A percentile compares a stretch with the other conserved stretches of the same genome.
These are phyloP conservation scores for Fusarium beomiforme DNA, from an alignment of 2,329 filamentous ascomycete species.

Conservation along the genomic window DNA sequence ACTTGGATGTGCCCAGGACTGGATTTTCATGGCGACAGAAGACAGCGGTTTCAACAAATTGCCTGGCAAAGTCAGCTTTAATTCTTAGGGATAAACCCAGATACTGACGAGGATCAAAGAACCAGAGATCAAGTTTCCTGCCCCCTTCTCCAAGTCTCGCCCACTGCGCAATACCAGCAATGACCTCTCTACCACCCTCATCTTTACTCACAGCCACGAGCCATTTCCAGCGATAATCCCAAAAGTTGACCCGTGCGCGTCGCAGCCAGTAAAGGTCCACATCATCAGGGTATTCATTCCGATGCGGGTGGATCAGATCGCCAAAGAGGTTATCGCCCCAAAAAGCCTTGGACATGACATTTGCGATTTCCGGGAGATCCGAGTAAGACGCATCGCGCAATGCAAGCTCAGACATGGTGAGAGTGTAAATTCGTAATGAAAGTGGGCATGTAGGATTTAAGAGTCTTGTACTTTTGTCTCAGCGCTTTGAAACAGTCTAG, in stretches of 20 bases:
- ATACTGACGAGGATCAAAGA: constrained; percentile 31
- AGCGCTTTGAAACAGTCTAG: not conserved
- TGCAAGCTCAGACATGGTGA: constrained; percentile 18
- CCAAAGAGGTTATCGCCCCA: constrained; percentile 49
- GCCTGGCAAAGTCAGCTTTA: constrained; percentile 4
- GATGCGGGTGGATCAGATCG: constrained; percentile 48
- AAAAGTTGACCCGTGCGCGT: constrained; percentile 40
- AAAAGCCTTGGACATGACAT: constrained; percentile 47
- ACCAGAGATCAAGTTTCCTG: not conserved
- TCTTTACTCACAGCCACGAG: constrained; percentile 43
- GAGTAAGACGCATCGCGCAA: constrained; percentile 32
- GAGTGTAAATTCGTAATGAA: not conserved
- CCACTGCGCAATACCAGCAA: constrained; percentile 35
- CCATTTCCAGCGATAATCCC: constrained; percentile 42
- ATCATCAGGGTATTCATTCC: constrained; percentile 45
- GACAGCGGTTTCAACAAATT: constrained; percentile 32
- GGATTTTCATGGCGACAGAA: constrained; percentile 18
- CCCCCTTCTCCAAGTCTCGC: constrained; percentile 32
- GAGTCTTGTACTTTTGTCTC: constrained; percentile 3
- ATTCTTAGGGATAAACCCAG: not conserved
- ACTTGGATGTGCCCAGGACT: constrained; percentile 12
- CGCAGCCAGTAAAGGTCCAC: constrained; percentile 46
- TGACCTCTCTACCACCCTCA: constrained; percentile 5
- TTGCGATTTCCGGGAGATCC: constrained; percentile 44
- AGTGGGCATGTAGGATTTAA: too few species aligned